These are phyloP conservation scores for Orbilia javanica DNA, from an alignment of 2,329 filamentous ascomycete species.

Conservation along the genomic window DNA sequence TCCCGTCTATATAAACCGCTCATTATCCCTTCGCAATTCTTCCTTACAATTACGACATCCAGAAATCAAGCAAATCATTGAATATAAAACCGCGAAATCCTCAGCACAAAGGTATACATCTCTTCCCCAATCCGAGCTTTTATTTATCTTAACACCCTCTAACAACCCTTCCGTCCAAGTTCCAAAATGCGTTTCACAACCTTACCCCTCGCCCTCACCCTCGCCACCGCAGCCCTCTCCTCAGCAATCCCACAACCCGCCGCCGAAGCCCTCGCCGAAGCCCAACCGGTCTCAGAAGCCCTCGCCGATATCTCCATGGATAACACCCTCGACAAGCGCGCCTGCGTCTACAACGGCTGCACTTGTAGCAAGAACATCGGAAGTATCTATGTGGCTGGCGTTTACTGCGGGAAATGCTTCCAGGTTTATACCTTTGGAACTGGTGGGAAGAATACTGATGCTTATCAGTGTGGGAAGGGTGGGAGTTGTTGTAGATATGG, in stretches of 20 bases:
- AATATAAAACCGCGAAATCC: too few relatives aligned
- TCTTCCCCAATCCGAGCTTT: too few relatives aligned
- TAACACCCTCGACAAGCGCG: conserved; percentile 28
- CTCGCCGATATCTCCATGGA: not conserved
- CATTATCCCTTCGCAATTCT: too few relatives aligned
- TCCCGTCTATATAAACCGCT: too few relatives aligned
- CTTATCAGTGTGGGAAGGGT: conserved; percentile 16
- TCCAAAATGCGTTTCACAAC: not conserved
- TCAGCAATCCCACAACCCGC: conserved; percentile 12
- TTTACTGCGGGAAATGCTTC: conserved; percentile 33
- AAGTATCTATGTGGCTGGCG: not conserved
- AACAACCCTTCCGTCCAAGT: not conserved
- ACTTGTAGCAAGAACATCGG: not conserved
- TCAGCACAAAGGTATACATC: too few relatives aligned
- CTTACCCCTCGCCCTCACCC: conserved; percentile 1
- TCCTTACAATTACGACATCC: too few relatives aligned
- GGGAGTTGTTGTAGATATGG: conserved; percentile 36
- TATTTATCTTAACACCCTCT: too few relatives aligned
- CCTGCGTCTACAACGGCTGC: conserved; percentile 24
- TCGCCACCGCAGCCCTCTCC: conserved; percentile 1
- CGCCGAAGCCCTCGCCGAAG: not conserved
- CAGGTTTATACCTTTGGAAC: conserved; percentile 7
- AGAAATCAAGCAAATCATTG: too few relatives aligned
- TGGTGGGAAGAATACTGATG: conserved; percentile 27
- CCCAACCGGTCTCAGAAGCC: conserved; percentile 10